Evolutionary conservation across 2,329 filamentous ascomycete species (phyloP), one percentile per base, ranked within the genome.

Genomic region (Penicillium digitatum): DNA sequence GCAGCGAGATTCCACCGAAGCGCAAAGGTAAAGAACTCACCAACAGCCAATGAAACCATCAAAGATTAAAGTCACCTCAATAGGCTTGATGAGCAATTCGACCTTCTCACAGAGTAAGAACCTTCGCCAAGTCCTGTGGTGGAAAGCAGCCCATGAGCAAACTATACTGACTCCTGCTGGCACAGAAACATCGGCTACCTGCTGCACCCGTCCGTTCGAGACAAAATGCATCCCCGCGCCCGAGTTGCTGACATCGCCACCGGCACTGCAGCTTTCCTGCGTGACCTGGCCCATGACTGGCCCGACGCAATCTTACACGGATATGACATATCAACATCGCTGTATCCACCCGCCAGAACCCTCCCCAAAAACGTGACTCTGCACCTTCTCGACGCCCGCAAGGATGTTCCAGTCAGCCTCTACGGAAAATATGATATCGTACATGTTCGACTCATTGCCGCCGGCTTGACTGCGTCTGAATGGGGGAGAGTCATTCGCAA

Each of bases 381-480:
- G 11, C 32, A 52, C 2, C 48, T 56, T 8, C 58, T 60, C 29
- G 59, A 68, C 29, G 48, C 60, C 8, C 45, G 56, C 10, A 55
- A 56, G 11, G 38, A 52, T 2, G 44, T 64, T 1, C 65, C 61
- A 0, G 18, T 40, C 8, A 46, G 58, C 2, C 51, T 68, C 1
- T 43, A 53, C 6, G 56, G 54, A 5, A 54, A 59, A n/a, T 67
- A 66, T 54, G 65, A 68, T 47, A 43, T 68, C 1, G 60, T 68
- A 2, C 63, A 67, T 20, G 37, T 66, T 3, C 58, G 58, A 11
- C 27, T 61, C 14, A 44, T 57, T 14, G 29, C 27, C 1, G 51
- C 44, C 0, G 51, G 51, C 3, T 8, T 53, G 8, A 12, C 24
- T 11, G 10, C 44, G 0, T 37, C 27, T 2, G 35, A 46, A 18